Percentiles rank a stretch among this genome's conserved stretches.
Evolutionary conservation across 2,329 filamentous ascomycete genomes (phyloP).

Genomic region (Sarocladium strictum): DNA sequence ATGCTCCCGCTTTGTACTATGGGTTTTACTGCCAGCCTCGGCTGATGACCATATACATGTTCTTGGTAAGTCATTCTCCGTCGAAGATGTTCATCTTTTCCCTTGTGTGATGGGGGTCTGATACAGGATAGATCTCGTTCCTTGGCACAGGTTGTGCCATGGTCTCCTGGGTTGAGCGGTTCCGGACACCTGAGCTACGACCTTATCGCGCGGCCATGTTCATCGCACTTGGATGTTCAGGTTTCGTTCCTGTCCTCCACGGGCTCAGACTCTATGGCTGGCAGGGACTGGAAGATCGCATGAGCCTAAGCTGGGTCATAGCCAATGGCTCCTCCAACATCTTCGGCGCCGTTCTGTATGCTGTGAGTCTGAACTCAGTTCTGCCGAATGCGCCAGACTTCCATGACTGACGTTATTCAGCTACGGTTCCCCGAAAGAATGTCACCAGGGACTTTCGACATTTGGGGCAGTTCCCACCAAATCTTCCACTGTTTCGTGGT

Average conservation of each 20-base stretch:
- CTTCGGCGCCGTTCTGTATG: slow-evolving; percentile 78
- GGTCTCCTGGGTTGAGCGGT: slow-evolving; percentile 74
- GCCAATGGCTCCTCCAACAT: slow-evolving; percentile 81
- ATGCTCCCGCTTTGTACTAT: slow-evolving; percentile 83
- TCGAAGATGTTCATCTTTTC: neutral
- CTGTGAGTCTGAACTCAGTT: too few relatives aligned
- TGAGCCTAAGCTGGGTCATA: slow-evolving; percentile 76
- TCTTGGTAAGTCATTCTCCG: slow-evolving; percentile 51
- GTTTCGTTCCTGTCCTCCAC: slow-evolving; percentile 77
- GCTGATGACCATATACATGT: slow-evolving; percentile 67
- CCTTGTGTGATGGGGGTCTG: neutral
- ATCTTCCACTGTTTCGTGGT: slow-evolving; percentile 91
- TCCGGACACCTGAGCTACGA: slow-evolving; percentile 77
- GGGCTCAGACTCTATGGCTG: slow-evolving; percentile 64
- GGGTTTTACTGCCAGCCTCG: slow-evolving; percentile 67
- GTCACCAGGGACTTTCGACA: slow-evolving; percentile 75
- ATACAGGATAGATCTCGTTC: slow-evolving; percentile 57
- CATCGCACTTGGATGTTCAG: slow-evolving; percentile 77
- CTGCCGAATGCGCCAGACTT: too few relatives aligned
- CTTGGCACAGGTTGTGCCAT: slow-evolving; percentile 71
- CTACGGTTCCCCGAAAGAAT: slow-evolving; percentile 76
- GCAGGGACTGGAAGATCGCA: slow-evolving; percentile 59
- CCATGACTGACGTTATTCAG: slow-evolving; percentile 27
- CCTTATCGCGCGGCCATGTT: slow-evolving; percentile 88
- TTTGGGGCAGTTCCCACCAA: slow-evolving; percentile 91